A percentile compares a stretch with the other conserved stretches of the same genome.
Conservation (phyloP, 768 basidiomycete genomes). For the Mycena vitilis region DNA sequence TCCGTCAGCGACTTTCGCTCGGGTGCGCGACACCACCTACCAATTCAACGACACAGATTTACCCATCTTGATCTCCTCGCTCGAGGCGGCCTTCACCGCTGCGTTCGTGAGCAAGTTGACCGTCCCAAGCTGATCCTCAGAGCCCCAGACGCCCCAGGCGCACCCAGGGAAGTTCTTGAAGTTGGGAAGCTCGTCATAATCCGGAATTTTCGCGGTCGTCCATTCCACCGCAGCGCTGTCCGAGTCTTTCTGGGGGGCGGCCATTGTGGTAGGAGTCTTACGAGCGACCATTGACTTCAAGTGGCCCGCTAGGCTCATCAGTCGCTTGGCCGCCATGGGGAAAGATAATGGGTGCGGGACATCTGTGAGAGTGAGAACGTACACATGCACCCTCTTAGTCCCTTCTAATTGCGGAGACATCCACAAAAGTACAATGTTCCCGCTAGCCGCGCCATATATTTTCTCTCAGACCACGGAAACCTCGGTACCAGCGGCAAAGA, state of each 20-base stretch:
- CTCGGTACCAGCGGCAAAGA: background rate
- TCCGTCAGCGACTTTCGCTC: background rate
- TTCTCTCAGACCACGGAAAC: background rate
- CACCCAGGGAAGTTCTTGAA: constrained; percentile 71
- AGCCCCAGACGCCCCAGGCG: constrained; percentile 78
- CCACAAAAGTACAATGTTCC: background rate
- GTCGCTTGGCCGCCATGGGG: constrained; percentile 31
- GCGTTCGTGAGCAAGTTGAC: constrained; percentile 73
- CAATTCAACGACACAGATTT: constrained; percentile 71
- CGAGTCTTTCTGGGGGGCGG: background rate
- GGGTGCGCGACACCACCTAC: constrained; percentile 49
- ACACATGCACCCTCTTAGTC: background rate
- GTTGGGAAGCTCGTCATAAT: constrained; percentile 43
- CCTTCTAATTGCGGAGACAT: background rate
- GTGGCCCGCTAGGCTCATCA: constrained; percentile 24
- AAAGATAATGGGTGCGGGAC: background rate
- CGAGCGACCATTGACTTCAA: constrained; percentile 2
- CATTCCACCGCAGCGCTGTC: constrained; percentile 22
- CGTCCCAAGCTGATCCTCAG: constrained; percentile 74
- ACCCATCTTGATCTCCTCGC: constrained; percentile 71
- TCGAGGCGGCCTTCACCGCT: constrained; percentile 67
- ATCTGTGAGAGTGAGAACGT: constrained; percentile 25
- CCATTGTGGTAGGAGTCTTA: background rate
- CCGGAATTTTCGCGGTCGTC: constrained; percentile 29
- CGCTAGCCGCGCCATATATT: constrained; percentile 4